Percentiles rank a stretch among this genome's conserved stretches.
phyloP scores from a whole-genome alignment of 441 rosid species.

The Oxalis stricta region DNA sequence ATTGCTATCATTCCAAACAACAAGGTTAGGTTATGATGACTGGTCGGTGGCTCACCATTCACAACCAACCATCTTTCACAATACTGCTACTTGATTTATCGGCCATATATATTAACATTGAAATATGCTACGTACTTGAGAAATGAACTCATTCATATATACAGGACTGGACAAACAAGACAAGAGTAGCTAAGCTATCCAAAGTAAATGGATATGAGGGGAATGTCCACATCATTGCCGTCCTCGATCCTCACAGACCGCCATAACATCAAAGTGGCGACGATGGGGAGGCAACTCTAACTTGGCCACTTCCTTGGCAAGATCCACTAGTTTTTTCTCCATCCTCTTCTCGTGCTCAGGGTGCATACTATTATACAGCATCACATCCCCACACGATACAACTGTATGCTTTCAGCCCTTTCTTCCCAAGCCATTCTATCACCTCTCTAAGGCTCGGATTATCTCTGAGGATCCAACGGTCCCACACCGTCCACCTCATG shows the following conservation, averaged over 20 bases:
- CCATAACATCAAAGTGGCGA: conserved; percentile 60
- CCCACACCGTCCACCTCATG: conserved; percentile 95
- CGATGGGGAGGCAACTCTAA: conserved; percentile 59
- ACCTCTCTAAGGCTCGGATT: conserved; percentile 77
- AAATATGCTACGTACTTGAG: no score
- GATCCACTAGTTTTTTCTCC: conserved; percentile 77
- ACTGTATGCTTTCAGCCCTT: conserved; percentile 76
- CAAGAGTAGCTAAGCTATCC: conserved; percentile 21
- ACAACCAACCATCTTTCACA: no score
- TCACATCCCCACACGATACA: conserved; percentile 72
- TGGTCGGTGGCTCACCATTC: no score
- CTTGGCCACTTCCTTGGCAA: conserved; percentile 77
- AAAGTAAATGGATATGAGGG: conserved; percentile 65
- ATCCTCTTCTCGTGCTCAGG: conserved; percentile 68
- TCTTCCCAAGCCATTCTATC: conserved; percentile 65
- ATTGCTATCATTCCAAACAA: no score
- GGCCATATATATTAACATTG: no score
- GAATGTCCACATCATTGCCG: conserved; percentile 78
- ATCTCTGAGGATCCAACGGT: conserved; percentile 63
- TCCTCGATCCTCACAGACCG: conserved; percentile 92
- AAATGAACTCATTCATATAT: no score
- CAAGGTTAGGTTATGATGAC: no score
- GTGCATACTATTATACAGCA: conserved; percentile 71
- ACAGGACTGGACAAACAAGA: conserved; percentile 19
- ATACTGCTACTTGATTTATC: no score